A percentile compares a stretch with the other conserved stretches of the same genome.
Evolutionary conservation across 192 early-diverging fungal species (phyloP).

Genomic region (Coemansia sp.): DNA sequence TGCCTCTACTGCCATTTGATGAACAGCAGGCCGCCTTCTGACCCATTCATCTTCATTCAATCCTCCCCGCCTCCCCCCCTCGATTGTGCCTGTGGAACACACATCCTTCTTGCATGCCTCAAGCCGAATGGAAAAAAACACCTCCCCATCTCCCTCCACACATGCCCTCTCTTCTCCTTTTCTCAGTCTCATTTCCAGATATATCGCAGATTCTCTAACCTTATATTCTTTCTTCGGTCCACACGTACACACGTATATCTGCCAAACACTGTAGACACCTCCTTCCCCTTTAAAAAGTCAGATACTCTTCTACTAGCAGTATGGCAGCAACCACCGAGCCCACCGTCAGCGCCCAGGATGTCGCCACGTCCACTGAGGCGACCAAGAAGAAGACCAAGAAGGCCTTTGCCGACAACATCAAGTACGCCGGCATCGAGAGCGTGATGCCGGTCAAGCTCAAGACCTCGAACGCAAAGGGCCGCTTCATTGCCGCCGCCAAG

Average conservation of each 20-base stretch:
- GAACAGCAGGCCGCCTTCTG: too few species aligned
- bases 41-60: too few species aligned
- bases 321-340: constrained; percentile 53
- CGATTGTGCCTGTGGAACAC: too few species aligned
- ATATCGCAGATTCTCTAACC: not conserved
- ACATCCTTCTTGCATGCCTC: too few species aligned
- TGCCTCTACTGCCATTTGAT: too few species aligned
- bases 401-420: constrained; percentile 47
- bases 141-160: too few species aligned
- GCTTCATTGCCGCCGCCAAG: constrained; percentile 51
- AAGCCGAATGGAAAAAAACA: too few species aligned
- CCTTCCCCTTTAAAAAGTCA: too few species aligned
- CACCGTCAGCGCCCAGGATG: constrained; percentile 30
- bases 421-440: constrained; percentile 37
- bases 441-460: constrained; percentile 39
- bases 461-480: constrained; percentile 56
- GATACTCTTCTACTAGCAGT: not conserved
- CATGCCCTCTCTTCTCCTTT: not conserved
- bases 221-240: too few species aligned
- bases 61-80: too few species aligned
- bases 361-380: constrained; percentile 12
- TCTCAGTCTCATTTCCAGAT: not conserved
- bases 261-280: not conserved
- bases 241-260: too few species aligned
- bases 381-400: constrained; percentile 52